Base-by-base conservation (phyloP, 176 grass and related monocot genomes). In the Metroxylon sagu region DNA sequence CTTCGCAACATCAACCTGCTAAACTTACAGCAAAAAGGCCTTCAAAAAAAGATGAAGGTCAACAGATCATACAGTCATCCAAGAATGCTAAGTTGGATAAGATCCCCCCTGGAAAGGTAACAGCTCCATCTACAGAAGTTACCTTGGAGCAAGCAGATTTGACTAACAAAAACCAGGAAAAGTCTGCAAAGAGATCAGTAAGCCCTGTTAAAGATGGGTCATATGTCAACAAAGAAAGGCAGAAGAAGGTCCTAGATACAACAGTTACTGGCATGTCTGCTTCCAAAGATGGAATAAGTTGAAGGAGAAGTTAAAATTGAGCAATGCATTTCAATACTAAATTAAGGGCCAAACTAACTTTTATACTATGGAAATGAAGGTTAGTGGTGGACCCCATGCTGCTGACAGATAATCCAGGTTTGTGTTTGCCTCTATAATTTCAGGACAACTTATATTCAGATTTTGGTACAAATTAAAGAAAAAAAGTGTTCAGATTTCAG, bases 21-120 rank as follows among this genome's bases (percentile, higher is more conserved):
- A 89, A 81, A 31, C 43, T 82, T 52, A 56, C 62, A 52, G 71
- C 71, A 60, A 85, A 59, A 56, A 89, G 27, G 71, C 6, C 74
- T 57, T 68, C 53, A 25, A 79, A 81, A 50, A 85, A 85, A 78
- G 77, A 67, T 71, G 70, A 79, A 62, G 50, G 3, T n/a, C 76
- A 83, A 49, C 55, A 29, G 3, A 56, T 55, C 53, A 55, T 55
- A 78, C 52, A 35, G 53, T 25, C 50, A 67, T 35, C 65, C 50
- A 74, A 78, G 74, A 77, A 64, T 31, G 29, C 57, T 19, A 80
- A 75, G 64, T 5, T 29, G 14, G 55, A 39, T 61, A 48, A 39
- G 53, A 68, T 52, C 48, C 43, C 76, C 71, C 57, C 50, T 28
- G 71, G 66, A n/a, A 79, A 53, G 16, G 50, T 61, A 0, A 72